Evolutionary conservation across 768 basidiomycete genomes (phyloP).

Genomic region (Rubroboletus satanas): DNA sequence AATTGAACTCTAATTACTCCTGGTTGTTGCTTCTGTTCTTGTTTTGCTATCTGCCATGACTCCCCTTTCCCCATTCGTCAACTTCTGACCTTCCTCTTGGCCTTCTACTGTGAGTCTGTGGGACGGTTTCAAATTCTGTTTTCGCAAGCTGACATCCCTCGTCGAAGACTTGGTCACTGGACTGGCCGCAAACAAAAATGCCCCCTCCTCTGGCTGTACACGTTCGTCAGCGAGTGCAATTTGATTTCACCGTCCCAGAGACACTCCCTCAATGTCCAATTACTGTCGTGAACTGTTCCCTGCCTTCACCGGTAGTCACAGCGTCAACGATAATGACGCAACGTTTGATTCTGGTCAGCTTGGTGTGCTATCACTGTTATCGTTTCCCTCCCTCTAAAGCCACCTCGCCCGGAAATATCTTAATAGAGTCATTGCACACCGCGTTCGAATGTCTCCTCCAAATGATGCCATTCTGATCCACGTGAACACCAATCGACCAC

Average conservation of each 20-base stretch:
- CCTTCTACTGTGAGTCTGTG: conserved; percentile 1
- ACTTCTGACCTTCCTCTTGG: conserved; percentile 1
- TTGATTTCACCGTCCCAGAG: conserved; percentile 8
- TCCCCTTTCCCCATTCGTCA: conserved; percentile 3
- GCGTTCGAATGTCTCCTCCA: background rate
- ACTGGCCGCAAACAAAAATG: background rate
- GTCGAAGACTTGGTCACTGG: background rate
- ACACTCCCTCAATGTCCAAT: conserved; percentile 15
- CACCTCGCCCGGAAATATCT: conserved; percentile 8
- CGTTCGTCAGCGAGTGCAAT: conserved; percentile 4
- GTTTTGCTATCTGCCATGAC: background rate
- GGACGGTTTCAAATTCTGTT: conserved; percentile 8
- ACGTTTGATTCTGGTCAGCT: conserved; percentile 1
- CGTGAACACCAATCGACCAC: conserved; percentile 3
- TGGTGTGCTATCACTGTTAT: background rate
- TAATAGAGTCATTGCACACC: background rate
- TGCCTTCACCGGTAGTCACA: conserved; percentile 14
- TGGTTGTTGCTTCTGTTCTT: background rate
- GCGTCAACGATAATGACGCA: conserved; percentile 5
- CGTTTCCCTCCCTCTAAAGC: conserved; percentile 10
- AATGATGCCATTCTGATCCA: background rate
- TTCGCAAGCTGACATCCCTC: background rate
- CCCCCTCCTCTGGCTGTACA: background rate
- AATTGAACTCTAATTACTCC: conserved; percentile 24
- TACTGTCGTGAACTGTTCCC: conserved; percentile 19